Base-by-base conservation (phyloP, 2,329 filamentous ascomycete genomes). In the Alternaria ethzedia region DNA sequence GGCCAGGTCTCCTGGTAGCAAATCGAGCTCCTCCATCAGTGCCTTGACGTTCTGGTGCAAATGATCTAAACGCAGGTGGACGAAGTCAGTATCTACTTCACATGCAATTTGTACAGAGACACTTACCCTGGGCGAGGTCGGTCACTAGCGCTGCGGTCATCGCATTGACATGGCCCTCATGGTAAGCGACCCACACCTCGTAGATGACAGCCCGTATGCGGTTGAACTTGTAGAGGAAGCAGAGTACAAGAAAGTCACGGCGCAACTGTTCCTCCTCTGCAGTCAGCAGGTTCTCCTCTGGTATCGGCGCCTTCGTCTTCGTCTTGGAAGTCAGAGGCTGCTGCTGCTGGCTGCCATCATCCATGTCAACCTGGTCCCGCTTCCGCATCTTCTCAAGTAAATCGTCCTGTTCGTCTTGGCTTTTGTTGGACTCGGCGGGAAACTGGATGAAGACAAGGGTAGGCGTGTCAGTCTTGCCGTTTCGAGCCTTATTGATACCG, bases 211-310 rank as follows among this genome's bases (percentile, higher is more conserved):
- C 47, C n/a, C 67, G 67, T 26, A 71, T 43, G 9, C 60, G 46
- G 36, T 60, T 60, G 20, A 71, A 57, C 32, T 68, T 57, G 46
- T 70, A 70, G 2, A 71, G 44, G 49, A 68, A 71, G 49, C 64
- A 69, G 17, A 73, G 63, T 20, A 67, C 54, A 20, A 61, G 25
- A 32, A 72, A 71, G 9, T 66, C 32, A 28, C 61, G 59, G 23
- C 68, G 66, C 45, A 65, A 13, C 8, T 55, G 55, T 25, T 59
- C 25, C 15, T 72, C 68, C n/a, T 49, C 43, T 28, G 57, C 36
- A 15, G 64, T 58, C 30, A 63, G 25, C n/a, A 55, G 41, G 6
- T 45, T 13, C n/a, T 11, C 25, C 25, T 54, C 23, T 36, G 17
- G 23, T 43, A 20, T 47, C 15, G 25, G 28, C 47, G 20, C 30